Evolutionary conservation across 768 basidiomycete genomes (phyloP).

Genomic region (Hysterangium stoloniferum): DNA sequence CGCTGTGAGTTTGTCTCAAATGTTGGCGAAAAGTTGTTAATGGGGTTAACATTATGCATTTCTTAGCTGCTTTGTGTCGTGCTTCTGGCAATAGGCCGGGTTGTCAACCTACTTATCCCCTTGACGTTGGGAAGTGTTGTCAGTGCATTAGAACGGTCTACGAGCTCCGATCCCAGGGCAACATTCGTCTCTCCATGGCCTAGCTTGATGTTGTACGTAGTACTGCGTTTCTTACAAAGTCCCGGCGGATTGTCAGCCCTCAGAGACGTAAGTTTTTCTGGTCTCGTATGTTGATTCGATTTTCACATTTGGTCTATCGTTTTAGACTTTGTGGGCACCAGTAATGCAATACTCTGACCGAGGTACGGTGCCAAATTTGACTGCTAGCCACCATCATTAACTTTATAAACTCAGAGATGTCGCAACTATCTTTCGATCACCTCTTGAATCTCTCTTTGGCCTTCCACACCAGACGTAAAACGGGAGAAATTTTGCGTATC

Average conservation of each 20-base stretch:
- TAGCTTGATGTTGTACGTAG: constrained; percentile 59
- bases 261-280: constrained; percentile 37
- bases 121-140: constrained; percentile 63
- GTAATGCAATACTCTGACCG: constrained; percentile 86
- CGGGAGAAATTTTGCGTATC: constrained; percentile 78
- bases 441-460: constrained; percentile 79
- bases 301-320: constrained; percentile 1
- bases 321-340: constrained; percentile 69
- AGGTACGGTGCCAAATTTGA: constrained; percentile 28
- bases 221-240: constrained; percentile 66
- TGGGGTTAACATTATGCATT: constrained; percentile 6
- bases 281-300: constrained; percentile 12
- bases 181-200: constrained; percentile 48
- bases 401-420: constrained; percentile 59
- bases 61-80: constrained; percentile 55
- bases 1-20: constrained; percentile 38
- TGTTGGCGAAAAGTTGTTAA: not conserved
- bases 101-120: constrained; percentile 70
- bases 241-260: constrained; percentile 68
- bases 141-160: constrained; percentile 37
- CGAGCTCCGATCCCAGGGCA: constrained; percentile 23
- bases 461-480: constrained; percentile 76
- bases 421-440: constrained; percentile 77
- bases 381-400: not conserved
- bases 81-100: constrained; percentile 64